Percentiles rank a stretch among this genome's conserved stretches.
Evolutionary conservation across 2,329 filamentous ascomycete genomes (phyloP).

Genomic region (Monilinia polystroma): DNA sequence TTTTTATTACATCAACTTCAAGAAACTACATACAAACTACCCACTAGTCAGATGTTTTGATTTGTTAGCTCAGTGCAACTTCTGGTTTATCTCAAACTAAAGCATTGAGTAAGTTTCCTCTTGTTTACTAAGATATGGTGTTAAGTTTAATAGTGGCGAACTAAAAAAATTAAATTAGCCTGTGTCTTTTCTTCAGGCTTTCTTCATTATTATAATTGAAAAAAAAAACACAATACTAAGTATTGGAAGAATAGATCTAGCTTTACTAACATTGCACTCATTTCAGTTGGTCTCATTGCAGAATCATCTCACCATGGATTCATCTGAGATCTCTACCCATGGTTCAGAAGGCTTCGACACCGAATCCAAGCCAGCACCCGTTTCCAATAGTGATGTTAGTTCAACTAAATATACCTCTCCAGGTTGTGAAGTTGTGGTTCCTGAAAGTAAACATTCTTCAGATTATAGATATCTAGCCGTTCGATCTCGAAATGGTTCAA

Average conservation of each 20-base stretch:
- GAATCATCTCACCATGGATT: slow-evolving; percentile 3
- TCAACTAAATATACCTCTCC: neutral
- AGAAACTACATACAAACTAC: neutral
- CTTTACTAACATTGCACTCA: neutral
- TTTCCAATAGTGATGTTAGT: neutral
- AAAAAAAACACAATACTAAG: neutral
- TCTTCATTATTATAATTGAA: neutral
- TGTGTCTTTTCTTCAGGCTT: neutral
- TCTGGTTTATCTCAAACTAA: neutral
- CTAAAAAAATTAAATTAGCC: neutral
- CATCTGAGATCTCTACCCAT: neutral
- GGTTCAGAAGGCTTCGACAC: neutral
- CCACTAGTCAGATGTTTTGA: neutral
- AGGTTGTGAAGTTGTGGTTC: slow-evolving; percentile 1
- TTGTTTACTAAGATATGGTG: neutral
- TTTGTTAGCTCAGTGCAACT: neutral
- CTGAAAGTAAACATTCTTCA: neutral
- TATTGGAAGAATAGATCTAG: neutral
- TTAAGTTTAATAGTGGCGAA: neutral
- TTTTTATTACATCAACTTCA: neutral
- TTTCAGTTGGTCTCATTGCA: neutral
- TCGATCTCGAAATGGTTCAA: neutral
- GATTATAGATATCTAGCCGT: neutral
- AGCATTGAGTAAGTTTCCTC: neutral
- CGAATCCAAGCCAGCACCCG: neutral